A percentile compares a stretch with the other conserved stretches of the same genome.
Conservation (phyloP, 768 basidiomycete genomes). For the Psilocybe azurescens region DNA sequence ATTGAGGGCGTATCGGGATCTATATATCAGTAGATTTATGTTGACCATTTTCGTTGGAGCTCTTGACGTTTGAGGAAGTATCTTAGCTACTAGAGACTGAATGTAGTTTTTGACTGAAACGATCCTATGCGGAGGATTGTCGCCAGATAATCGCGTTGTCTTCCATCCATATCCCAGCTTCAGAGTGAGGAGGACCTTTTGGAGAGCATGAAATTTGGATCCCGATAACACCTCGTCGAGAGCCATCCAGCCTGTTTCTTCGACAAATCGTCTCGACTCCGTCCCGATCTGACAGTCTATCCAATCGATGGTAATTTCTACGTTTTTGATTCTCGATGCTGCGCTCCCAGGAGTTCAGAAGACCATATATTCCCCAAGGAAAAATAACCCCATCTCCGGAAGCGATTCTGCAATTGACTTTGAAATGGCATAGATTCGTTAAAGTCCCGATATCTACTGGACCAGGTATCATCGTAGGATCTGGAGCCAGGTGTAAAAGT, state of each 20-base stretch:
- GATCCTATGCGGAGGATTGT: conserved; percentile 3
- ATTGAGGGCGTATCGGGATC: background rate
- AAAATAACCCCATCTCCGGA: conserved; percentile 11
- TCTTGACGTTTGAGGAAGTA: conserved; percentile 3
- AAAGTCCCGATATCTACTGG: conserved; percentile 15
- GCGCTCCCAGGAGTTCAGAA: conserved; percentile 1
- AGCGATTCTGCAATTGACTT: conserved; percentile 1
- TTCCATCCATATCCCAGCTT: conserved; percentile 17
- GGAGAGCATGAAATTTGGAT: background rate
- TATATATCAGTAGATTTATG: conserved; percentile 3
- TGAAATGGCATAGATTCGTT: background rate
- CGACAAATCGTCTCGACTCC: conserved; percentile 6
- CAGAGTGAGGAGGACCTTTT: conserved; percentile 1
- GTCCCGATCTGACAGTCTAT: conserved; percentile 11
- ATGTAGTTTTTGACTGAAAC: conserved; percentile 3
- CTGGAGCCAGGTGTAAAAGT: background rate
- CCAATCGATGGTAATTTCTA: conserved; percentile 15
- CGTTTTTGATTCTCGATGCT: background rate
- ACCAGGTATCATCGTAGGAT: conserved; percentile 9
- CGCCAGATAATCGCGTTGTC: background rate
- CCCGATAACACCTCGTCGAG: conserved; percentile 9
- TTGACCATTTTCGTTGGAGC: background rate
- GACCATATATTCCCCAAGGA: conserved; percentile 13
- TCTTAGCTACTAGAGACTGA: background rate
- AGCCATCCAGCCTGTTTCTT: background rate